These are phyloP conservation scores for Cutaneotrichosporon mucoides DNA, from an alignment of 1,284 basidiomycete species.

Conservation along the genomic window DNA sequence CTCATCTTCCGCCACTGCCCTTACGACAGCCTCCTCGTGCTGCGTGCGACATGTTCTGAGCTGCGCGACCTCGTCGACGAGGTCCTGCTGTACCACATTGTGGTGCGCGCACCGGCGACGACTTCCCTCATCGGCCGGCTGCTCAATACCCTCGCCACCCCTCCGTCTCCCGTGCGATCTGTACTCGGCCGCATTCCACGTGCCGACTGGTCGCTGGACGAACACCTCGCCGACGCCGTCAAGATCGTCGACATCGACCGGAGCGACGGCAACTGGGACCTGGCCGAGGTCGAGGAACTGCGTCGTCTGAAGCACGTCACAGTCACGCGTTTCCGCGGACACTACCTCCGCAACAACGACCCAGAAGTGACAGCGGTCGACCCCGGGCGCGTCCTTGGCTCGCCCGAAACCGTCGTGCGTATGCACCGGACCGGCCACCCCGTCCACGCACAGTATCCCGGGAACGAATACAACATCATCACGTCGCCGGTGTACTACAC, in stretches of 20 bases:
- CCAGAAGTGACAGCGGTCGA: neutral
- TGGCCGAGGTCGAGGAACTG: neutral
- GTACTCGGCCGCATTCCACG: neutral
- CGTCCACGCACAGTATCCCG: neutral
- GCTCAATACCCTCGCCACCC: neutral
- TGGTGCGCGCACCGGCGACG: neutral
- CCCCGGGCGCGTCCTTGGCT: neutral
- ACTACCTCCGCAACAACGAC: neutral
- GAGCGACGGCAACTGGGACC: neutral
- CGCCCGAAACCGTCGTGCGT: neutral
- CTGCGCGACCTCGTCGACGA: conserved; percentile 3
- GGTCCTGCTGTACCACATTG: conserved; percentile 5
- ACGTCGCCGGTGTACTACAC: neutral
- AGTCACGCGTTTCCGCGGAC: neutral
- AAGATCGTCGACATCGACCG: neutral
- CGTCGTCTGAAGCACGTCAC: neutral
- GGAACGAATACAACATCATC: neutral
- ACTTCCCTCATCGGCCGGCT: neutral
- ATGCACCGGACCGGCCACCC: neutral
- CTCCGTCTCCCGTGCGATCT: neutral
- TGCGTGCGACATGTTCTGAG: conserved; percentile 3
- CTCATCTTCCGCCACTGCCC: neutral
- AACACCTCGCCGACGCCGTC: neutral
- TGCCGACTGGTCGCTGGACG: neutral
- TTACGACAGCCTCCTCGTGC: neutral